Evolutionary conservation across 2,329 filamentous ascomycete species (phyloP).

Genomic region (Sordariomycetes sp.): DNA sequence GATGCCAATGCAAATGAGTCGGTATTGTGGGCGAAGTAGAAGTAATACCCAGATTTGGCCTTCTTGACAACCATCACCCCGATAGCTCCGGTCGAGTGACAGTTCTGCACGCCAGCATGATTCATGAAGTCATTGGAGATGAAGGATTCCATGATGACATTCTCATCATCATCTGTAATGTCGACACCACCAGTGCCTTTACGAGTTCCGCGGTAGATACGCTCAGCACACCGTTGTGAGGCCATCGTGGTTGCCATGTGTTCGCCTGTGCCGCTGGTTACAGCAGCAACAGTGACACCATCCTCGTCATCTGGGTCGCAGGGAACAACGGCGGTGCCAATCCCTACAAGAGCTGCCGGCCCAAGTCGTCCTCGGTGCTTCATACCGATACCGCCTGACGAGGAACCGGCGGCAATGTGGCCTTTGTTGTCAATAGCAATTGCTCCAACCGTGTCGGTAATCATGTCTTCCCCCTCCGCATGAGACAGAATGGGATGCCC

Average conservation of each 20-base stretch:
- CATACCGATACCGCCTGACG: slow-evolving; percentile 97
- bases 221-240: slow-evolving; percentile 75
- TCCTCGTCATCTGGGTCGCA: slow-evolving; percentile 61
- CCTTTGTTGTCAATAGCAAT: slow-evolving; percentile 84
- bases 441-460: slow-evolving; percentile 92
- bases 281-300: slow-evolving; percentile 63
- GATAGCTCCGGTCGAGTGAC: slow-evolving; percentile 77
- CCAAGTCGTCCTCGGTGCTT: slow-evolving; percentile 89
- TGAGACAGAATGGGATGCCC: slow-evolving; percentile 7
- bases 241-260: slow-evolving; percentile 97
- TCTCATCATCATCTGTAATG: slow-evolving; percentile 65
- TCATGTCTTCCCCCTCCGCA: slow-evolving; percentile 42
- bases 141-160: slow-evolving; percentile 63
- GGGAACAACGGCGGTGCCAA: slow-evolving; percentile 86
- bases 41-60: slow-evolving; percentile 61
- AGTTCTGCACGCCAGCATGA: slow-evolving; percentile 75
- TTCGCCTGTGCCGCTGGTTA: slow-evolving; percentile 92
- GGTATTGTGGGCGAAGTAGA: slow-evolving; percentile 96
- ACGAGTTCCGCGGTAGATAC: slow-evolving; percentile 64
- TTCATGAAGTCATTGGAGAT: slow-evolving; percentile 87
- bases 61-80: slow-evolving; percentile 89
- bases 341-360: slow-evolving; percentile 83
- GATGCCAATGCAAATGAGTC: slow-evolving; percentile 81
- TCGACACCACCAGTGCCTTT: slow-evolving; percentile 52
- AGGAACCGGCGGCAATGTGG: slow-evolving; percentile 87